Evolutionary conservation across 2,329 filamentous ascomycete species (phyloP).

Genomic region (Iodosphaeria phyllophila): DNA sequence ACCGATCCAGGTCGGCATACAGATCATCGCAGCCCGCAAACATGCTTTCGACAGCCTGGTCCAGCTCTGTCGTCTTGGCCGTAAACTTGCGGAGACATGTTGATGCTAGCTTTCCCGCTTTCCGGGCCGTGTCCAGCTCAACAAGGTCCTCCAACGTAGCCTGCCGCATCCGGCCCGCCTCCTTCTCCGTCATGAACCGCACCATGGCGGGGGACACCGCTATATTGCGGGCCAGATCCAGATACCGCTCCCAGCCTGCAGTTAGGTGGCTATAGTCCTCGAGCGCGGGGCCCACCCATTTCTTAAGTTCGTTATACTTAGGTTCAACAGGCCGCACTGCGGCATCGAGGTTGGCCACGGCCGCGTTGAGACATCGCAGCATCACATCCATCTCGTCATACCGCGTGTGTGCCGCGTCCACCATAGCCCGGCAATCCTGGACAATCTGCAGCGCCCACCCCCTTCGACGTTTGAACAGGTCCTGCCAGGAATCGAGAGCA

Average conservation of each 20-base stretch:
- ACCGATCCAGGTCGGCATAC: conserved; percentile 42
- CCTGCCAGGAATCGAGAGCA: conserved; percentile 73
- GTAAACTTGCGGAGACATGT: conserved; percentile 40
- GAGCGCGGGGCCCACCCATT: conserved; percentile 50
- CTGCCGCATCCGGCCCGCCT: conserved; percentile 23
- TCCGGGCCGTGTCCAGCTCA: conserved; percentile 52
- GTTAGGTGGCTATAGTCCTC: conserved; percentile 48
- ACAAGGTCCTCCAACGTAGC: conserved; percentile 58
- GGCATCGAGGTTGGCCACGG: conserved; percentile 65
- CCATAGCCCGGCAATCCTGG: conserved; percentile 49
- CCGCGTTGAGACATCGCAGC: conserved; percentile 63
- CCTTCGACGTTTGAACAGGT: conserved; percentile 63
- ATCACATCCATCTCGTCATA: conserved; percentile 61
- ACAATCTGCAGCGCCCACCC: conserved; percentile 60
- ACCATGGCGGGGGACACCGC: conserved; percentile 48
- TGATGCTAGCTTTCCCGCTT: conserved; percentile 47
- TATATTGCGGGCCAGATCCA: conserved; percentile 44
- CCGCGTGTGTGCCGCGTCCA: conserved; percentile 40
- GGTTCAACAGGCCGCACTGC: conserved; percentile 55
- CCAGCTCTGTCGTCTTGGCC: conserved; percentile 38
- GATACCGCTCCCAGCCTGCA: conserved; percentile 47
- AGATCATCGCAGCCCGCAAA: conserved; percentile 41
- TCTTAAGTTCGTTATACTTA: conserved; percentile 51
- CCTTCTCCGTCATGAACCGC: conserved; percentile 39
- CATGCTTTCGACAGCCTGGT: conserved; percentile 39